Evolutionary conservation across 2,329 filamentous ascomycete genomes (phyloP).

Genomic region (Pseudocercospora vitis): DNA sequence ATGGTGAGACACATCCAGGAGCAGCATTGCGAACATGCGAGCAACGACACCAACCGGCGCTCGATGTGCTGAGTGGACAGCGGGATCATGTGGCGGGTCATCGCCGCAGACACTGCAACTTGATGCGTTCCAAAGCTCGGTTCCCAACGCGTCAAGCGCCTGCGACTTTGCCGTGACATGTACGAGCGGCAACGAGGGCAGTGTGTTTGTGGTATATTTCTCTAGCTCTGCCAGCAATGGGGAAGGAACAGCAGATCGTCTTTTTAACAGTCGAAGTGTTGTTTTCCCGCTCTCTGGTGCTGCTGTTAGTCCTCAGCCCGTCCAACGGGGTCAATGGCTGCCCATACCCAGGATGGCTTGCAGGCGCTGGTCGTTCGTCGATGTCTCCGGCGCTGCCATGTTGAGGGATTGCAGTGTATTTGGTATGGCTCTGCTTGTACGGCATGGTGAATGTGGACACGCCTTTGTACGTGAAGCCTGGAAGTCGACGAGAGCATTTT

Average conservation of each 20-base stretch:
- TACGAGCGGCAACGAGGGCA: slow-evolving; percentile 18
- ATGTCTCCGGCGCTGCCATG: slow-evolving; percentile 26
- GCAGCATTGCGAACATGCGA: slow-evolving; percentile 63
- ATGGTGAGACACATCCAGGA: slow-evolving; percentile 61
- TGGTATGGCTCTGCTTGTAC: no score
- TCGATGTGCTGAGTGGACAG: neutral
- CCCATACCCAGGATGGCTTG: slow-evolving; percentile 24
- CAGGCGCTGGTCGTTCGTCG: slow-evolving; percentile 28
- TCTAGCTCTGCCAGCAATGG: slow-evolving; percentile 26
- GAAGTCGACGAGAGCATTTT: neutral
- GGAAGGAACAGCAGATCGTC: slow-evolving; percentile 18
- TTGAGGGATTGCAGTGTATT: neutral
- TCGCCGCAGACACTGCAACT: slow-evolving; percentile 47
- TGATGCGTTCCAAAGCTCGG: slow-evolving; percentile 66
- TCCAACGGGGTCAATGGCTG: neutral
- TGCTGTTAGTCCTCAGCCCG: neutral
- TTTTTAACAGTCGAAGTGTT: slow-evolving; percentile 19
- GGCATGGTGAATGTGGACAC: no score
- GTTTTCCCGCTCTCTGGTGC: slow-evolving; percentile 12
- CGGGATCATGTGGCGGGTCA: slow-evolving; percentile 14
- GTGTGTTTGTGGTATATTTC: slow-evolving; percentile 19
- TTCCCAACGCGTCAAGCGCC: slow-evolving; percentile 58
- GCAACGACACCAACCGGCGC: slow-evolving; percentile 37
- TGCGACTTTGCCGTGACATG: slow-evolving; percentile 39
- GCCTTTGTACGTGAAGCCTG: neutral